phyloP scores from a whole-genome alignment of 352 stramenopile species.

The Pythium aquatile region DNA sequence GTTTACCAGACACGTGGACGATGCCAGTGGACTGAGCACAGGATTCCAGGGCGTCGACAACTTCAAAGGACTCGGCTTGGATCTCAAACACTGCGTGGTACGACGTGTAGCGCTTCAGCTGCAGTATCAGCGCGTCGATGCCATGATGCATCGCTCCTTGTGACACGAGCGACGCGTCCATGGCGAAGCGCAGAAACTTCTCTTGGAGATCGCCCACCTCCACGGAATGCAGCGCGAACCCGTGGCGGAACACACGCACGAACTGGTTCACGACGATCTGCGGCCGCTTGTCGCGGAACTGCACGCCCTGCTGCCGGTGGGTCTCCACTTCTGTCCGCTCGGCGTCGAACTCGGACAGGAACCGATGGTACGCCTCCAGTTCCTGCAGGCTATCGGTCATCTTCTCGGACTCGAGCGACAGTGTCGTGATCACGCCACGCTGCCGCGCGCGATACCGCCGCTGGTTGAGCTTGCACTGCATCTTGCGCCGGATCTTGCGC shows the following conservation, averaged over 20 bases:
- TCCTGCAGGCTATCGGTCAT: slow-evolving; percentile 46
- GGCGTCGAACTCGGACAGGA: slow-evolving; percentile 31
- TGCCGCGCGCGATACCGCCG: slow-evolving; percentile 65
- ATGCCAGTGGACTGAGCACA: slow-evolving; percentile 24
- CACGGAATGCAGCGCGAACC: slow-evolving; percentile 65
- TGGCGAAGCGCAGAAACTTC: slow-evolving; percentile 51
- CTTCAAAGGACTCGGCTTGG: slow-evolving; percentile 9
- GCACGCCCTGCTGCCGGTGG: not conserved
- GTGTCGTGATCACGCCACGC: slow-evolving; percentile 52
- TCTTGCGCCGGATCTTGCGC: slow-evolving; percentile 58
- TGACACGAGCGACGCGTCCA: slow-evolving; percentile 32
- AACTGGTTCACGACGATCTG: slow-evolving; percentile 52
- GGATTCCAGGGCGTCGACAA: slow-evolving; percentile 30
- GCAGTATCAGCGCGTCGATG: slow-evolving; percentile 52
- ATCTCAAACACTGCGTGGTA: slow-evolving; percentile 63
- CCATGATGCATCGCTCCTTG: slow-evolving; percentile 35
- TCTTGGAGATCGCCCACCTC: slow-evolving; percentile 57
- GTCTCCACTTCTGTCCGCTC: slow-evolving; percentile 10
- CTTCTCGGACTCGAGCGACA: slow-evolving; percentile 58
- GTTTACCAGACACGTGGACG: slow-evolving; percentile 33
- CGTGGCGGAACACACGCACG: slow-evolving; percentile 45
- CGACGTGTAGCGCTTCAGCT: slow-evolving; percentile 71
- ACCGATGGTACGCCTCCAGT: slow-evolving; percentile 49
- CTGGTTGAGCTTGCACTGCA: slow-evolving; percentile 77
- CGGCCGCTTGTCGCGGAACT: slow-evolving; percentile 23